Evolutionary conservation across 2,329 filamentous ascomycete genomes (phyloP).

Genomic region (Parastagonospora avenae): DNA sequence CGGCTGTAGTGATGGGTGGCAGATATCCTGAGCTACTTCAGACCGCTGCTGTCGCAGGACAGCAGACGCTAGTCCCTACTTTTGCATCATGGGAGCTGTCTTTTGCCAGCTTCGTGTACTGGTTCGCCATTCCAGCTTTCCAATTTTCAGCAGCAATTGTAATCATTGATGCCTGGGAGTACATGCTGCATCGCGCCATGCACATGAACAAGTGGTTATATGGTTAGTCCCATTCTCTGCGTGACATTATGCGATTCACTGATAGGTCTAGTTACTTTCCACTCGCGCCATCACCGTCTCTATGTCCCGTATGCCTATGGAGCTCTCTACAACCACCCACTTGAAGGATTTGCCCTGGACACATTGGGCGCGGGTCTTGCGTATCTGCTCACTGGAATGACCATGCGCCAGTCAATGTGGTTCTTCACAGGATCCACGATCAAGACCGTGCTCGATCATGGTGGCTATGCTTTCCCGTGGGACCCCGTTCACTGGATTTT

Average conservation of each 20-base stretch:
- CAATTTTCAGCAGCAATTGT: conserved; percentile 78
- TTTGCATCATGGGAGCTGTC: conserved; percentile 85
- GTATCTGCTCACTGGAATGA: conserved; percentile 83
- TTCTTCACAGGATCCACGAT: conserved; percentile 90
- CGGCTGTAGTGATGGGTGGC: conserved; percentile 78
- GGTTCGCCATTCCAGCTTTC: conserved; percentile 72
- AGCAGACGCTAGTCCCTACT: conserved; percentile 62
- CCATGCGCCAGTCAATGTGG: conserved; percentile 80
- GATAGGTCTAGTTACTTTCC: conserved; percentile 71
- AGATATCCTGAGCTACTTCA: conserved; percentile 75
- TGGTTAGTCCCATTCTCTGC: conserved; percentile 62
- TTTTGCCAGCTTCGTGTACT: conserved; percentile 78
- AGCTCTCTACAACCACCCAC: conserved; percentile 93
- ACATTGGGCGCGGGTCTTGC: conserved; percentile 84
- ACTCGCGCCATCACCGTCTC: conserved; percentile 92
- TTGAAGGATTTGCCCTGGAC: conserved; percentile 93
- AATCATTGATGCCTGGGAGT: conserved; percentile 95
- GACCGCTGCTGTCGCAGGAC: conserved; percentile 59
- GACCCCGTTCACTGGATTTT: conserved; percentile 92
- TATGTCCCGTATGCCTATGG: conserved; percentile 98
- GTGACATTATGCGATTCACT: not conserved
- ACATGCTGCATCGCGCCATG: conserved; percentile 95
- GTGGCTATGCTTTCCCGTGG: conserved; percentile 93
- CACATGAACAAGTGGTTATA: conserved; percentile 98
- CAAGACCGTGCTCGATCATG: conserved; percentile 98